Conservation (phyloP, 768 basidiomycete genomes). For the Phaeotremella skinneri region DNA sequence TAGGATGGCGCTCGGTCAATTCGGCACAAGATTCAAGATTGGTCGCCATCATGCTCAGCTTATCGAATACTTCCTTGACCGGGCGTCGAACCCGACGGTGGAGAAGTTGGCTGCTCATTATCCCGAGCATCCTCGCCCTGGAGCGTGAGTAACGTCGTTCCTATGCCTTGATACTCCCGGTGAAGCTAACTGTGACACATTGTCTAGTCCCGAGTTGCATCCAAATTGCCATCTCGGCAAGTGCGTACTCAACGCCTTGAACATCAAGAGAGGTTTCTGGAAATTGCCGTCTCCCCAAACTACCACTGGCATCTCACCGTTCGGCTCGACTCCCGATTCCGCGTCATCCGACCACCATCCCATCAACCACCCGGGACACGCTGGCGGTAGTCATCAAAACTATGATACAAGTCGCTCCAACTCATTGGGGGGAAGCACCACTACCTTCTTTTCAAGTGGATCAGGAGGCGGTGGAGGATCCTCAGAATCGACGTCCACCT, state of each 20-base stretch:
- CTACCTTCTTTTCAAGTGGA: neutral
- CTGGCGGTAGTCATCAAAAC: neutral
- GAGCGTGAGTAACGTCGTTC: conserved; percentile 28
- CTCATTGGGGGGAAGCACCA: neutral
- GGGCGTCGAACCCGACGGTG: conserved; percentile 34
- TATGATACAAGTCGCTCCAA: neutral
- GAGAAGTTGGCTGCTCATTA: conserved; percentile 44
- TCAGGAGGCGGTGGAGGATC: too few relatives aligned
- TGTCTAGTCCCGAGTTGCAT: conserved; percentile 24
- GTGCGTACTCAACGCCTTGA: conserved; percentile 40
- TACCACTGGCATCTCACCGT: conserved; percentile 31
- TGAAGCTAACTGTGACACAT: neutral
- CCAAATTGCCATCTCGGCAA: conserved; percentile 30
- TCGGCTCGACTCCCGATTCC: conserved; percentile 34
- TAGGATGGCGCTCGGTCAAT: conserved; percentile 39
- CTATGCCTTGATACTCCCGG: neutral
- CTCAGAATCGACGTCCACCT: too few relatives aligned
- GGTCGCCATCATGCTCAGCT: conserved; percentile 45
- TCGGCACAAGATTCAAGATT: conserved; percentile 38
- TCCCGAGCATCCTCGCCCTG: conserved; percentile 41
- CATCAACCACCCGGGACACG: neutral
- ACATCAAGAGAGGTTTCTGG: conserved; percentile 47
- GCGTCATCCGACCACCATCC: neutral
- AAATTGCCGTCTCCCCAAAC: neutral
- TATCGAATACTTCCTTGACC: conserved; percentile 45